These are phyloP conservation scores for Pleurostoma richardsiae DNA, from an alignment of 2,329 filamentous ascomycete species.

Conservation along the genomic window DNA sequence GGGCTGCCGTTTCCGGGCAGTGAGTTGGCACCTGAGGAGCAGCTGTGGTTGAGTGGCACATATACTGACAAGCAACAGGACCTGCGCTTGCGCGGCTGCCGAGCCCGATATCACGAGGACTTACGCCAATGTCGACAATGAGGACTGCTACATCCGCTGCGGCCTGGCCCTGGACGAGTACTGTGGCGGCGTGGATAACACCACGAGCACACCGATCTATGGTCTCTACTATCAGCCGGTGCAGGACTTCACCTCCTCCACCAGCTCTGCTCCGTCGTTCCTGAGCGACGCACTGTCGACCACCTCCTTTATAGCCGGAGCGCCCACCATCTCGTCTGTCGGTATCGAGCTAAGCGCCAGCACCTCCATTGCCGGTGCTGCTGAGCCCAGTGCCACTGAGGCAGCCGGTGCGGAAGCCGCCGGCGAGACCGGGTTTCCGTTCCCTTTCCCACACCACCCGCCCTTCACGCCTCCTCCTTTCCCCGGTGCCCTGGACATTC, in stretches of 20 bases:
- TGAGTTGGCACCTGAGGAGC: not conserved
- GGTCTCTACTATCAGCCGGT: constrained; percentile 3
- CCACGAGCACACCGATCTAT: constrained; percentile 7
- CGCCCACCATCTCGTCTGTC: not conserved
- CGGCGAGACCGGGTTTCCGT: not conserved
- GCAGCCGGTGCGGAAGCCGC: not conserved
- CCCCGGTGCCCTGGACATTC: not conserved
- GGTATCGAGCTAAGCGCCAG: not conserved
- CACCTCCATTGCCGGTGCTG: not conserved
- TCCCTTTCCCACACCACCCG: too few relatives aligned
- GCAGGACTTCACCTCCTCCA: not conserved
- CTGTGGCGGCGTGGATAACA: constrained; percentile 7
- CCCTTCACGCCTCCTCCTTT: not conserved
- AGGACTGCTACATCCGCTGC: constrained; percentile 7
- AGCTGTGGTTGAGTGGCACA: not conserved
- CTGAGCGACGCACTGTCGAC: not conserved
- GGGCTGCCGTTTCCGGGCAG: constrained; percentile 5
- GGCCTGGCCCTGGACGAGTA: constrained; percentile 2
- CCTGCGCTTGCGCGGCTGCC: constrained; percentile 5
- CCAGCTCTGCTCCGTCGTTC: not conserved
- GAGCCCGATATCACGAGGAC: not conserved
- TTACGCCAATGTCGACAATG: constrained; percentile 2
- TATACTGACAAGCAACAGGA: not conserved
- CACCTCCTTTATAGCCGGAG: not conserved
- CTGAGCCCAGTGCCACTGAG: not conserved